phyloP scores from a whole-genome alignment of 78 protist species.

The Pigoraptor vietnamica region DNA sequence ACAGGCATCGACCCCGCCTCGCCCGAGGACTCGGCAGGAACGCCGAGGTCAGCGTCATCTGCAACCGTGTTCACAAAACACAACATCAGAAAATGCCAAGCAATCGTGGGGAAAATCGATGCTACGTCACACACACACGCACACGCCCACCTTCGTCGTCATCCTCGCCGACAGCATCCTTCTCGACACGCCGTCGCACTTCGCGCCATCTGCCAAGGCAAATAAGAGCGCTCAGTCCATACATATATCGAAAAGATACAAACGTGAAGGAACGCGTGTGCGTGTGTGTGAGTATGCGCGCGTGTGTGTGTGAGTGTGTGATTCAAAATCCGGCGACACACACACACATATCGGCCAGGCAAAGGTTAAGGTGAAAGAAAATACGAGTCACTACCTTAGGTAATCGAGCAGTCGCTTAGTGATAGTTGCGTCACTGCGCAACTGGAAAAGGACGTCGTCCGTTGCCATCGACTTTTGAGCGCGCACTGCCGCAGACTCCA shows the following conservation, averaged over 20 bases:
- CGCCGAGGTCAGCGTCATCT: neutral
- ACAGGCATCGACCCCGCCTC: too few species aligned
- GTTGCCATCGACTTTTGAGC: neutral
- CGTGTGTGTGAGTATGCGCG: too few species aligned
- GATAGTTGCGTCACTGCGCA: neutral
- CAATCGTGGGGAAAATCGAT: neutral
- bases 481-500: neutral
- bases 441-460: neutral
- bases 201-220: neutral
- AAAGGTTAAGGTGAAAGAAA: too few species aligned
- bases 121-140: too few species aligned
- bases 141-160: neutral
- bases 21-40: too few species aligned
- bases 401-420: neutral
- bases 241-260: neutral
- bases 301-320: too few species aligned
- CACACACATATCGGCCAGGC: neutral
- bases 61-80: neutral
- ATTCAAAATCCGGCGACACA: too few species aligned
- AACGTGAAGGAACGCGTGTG: too few species aligned
- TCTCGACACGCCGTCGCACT: neutral
- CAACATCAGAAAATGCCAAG: neutral
- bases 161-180: neutral
- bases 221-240: neutral
- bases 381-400: too few species aligned